phyloP scores from a whole-genome alignment of 2,329 filamentous ascomycete genomes.

The Phialophora chinensis region DNA sequence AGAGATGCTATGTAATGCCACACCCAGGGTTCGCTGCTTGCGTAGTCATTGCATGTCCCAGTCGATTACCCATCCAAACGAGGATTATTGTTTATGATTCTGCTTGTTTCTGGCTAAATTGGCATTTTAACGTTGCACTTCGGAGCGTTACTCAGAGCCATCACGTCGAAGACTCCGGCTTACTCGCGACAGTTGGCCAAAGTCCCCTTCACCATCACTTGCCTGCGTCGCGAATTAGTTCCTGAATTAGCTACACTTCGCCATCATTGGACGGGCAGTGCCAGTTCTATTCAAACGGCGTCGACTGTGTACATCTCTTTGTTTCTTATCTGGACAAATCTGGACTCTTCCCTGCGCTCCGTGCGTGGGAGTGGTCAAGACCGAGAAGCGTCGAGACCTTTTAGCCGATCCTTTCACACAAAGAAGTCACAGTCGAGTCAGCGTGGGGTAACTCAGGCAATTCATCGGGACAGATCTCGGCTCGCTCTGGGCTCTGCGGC shows the following conservation, averaged over 20 bases:
- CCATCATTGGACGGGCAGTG: constrained; percentile 11
- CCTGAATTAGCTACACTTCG: constrained; percentile 15
- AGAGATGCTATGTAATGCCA: neutral
- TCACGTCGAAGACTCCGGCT: constrained; percentile 4
- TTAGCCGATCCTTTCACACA: constrained; percentile 15
- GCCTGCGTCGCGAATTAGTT: constrained; percentile 12
- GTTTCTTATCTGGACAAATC: constrained; percentile 15
- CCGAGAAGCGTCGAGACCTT: constrained; percentile 8
- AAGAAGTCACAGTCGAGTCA: neutral
- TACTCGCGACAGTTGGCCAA: constrained; percentile 1
- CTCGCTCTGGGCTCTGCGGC: constrained; percentile 8
- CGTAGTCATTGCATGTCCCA: constrained; percentile 14
- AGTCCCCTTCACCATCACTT: constrained; percentile 6
- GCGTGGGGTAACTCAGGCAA: constrained; percentile 18
- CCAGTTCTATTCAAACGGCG: neutral
- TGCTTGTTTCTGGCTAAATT: constrained; percentile 11
- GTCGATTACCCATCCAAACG: neutral
- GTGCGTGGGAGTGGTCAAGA: constrained; percentile 23
- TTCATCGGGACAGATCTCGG: constrained; percentile 22
- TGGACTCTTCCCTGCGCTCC: constrained; percentile 7
- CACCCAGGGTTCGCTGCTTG: neutral
- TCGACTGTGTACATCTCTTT: neutral
- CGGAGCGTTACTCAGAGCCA: neutral
- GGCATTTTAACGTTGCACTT: neutral
- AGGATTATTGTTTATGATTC: neutral